phyloP scores from a whole-genome alignment of 495 filamentous ascomycete species.

The Trichocladium antarcticum region DNA sequence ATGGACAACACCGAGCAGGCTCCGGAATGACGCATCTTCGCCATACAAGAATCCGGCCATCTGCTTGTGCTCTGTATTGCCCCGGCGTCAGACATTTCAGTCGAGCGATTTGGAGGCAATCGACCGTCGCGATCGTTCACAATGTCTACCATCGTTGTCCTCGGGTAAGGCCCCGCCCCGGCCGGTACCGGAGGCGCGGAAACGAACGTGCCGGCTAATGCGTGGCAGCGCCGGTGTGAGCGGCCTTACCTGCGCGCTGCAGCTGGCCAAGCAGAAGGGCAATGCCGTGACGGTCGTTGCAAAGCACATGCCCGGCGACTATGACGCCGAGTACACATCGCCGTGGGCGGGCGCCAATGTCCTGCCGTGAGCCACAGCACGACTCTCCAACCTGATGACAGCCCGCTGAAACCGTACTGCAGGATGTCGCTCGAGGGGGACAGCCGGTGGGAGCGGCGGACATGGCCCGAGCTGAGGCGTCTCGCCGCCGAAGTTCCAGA shows the following conservation, averaged over 20 bases:
- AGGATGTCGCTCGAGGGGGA: slow-evolving; percentile 25
- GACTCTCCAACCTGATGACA: background rate
- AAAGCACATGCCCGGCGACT: slow-evolving; percentile 98
- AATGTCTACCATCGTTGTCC: slow-evolving; percentile 8
- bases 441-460: slow-evolving; percentile 51
- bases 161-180: slow-evolving; percentile 6
- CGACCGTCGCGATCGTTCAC: background rate
- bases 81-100: too few relatives aligned
- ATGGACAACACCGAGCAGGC: too few relatives aligned
- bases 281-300: slow-evolving; percentile 67
- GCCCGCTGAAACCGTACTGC: background rate
- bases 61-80: too few relatives aligned
- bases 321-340: slow-evolving; percentile 91
- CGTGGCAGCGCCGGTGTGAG: slow-evolving; percentile 69
- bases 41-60: too few relatives aligned
- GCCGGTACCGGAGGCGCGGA: background rate
- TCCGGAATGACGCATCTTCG: too few relatives aligned
- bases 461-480: slow-evolving; percentile 55
- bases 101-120: too few relatives aligned
- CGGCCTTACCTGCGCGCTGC: slow-evolving; percentile 82
- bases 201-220: background rate
- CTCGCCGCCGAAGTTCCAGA: slow-evolving; percentile 66
- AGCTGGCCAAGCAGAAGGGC: slow-evolving; percentile 61
- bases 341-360: slow-evolving; percentile 95
- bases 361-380: slow-evolving; percentile 50